These are phyloP conservation scores for Amaranthus tricolor DNA, from an alignment of 179 eudicot genomes.

Conservation along the genomic window DNA sequence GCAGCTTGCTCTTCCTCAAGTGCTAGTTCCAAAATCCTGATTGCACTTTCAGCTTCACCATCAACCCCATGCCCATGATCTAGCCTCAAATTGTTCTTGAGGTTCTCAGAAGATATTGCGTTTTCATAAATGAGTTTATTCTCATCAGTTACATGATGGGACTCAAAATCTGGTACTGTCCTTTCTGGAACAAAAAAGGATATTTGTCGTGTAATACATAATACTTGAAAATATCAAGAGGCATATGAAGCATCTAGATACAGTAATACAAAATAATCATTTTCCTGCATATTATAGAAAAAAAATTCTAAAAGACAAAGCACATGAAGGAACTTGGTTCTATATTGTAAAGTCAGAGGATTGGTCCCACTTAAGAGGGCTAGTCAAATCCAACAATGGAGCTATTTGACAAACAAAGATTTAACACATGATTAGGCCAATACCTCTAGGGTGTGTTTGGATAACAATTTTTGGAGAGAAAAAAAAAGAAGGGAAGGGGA, in stretches of 20 bases:
- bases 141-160: constrained; percentile 32
- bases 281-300: neutral
- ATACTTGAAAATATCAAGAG: neutral
- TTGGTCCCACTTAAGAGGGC: no score
- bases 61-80: constrained; percentile 20
- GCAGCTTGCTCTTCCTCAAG: constrained; percentile 67
- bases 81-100: constrained; percentile 16
- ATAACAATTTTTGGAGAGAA: no score
- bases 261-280: neutral
- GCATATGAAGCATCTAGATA: constrained; percentile 1
- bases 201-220: constrained; percentile 28
- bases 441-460: no score
- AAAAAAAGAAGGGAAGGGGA: no score
- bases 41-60: constrained; percentile 36
- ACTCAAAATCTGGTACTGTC: constrained; percentile 31
- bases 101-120: constrained; percentile 27
- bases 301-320: neutral
- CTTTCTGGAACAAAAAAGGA: constrained; percentile 26
- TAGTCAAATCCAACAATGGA: no score
- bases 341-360: no score
- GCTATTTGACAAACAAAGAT: no score
- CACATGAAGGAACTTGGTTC: neutral
- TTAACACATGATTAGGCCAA: no score
- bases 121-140: constrained; percentile 27
- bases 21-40: constrained; percentile 57